These are phyloP conservation scores for Colletotrichum tropicicola DNA, from an alignment of 2,329 filamentous ascomycete species.

Conservation along the genomic window DNA sequence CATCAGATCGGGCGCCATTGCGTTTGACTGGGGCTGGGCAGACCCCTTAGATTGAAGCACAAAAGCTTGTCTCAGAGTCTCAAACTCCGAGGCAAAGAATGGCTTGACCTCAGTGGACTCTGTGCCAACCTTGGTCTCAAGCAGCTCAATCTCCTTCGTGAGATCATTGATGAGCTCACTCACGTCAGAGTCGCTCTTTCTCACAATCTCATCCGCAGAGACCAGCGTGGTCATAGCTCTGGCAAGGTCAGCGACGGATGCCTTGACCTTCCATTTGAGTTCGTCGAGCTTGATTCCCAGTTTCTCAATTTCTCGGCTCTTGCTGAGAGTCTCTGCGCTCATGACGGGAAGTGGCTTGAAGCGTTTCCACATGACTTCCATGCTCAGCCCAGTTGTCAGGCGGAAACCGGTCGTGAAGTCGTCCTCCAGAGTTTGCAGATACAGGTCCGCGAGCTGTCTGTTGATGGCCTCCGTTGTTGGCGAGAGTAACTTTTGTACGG, in stretches of 20 bases:
- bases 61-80: slow-evolving; percentile 62
- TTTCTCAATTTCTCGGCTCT: slow-evolving; percentile 59
- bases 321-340: slow-evolving; percentile 53
- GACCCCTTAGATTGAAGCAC: slow-evolving; percentile 47
- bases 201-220: slow-evolving; percentile 64
- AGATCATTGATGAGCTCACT: slow-evolving; percentile 60
- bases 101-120: slow-evolving; percentile 53
- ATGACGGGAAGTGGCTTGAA: slow-evolving; percentile 72
- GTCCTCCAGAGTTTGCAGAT: slow-evolving; percentile 54
- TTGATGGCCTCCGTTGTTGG: slow-evolving; percentile 37
- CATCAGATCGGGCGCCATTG: slow-evolving; percentile 48
- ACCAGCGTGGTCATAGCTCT: slow-evolving; percentile 64
- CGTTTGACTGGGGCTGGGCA: background rate
- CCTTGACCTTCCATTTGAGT: slow-evolving; percentile 66
- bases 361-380: slow-evolving; percentile 80
- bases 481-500: slow-evolving; percentile 46
- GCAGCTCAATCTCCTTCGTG: slow-evolving; percentile 57
- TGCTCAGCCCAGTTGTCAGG: slow-evolving; percentile 78
- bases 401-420: slow-evolving; percentile 77
- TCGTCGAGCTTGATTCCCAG: slow-evolving; percentile 69
- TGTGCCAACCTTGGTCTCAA: slow-evolving; percentile 57
- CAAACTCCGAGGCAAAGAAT: slow-evolving; percentile 65
- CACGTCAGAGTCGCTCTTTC: slow-evolving; percentile 51
- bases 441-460: slow-evolving; percentile 46
- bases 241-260: slow-evolving; percentile 59